Conservation (phyloP, 2,329 filamentous ascomycete genomes). For the Leptographium wingfieldii region DNA sequence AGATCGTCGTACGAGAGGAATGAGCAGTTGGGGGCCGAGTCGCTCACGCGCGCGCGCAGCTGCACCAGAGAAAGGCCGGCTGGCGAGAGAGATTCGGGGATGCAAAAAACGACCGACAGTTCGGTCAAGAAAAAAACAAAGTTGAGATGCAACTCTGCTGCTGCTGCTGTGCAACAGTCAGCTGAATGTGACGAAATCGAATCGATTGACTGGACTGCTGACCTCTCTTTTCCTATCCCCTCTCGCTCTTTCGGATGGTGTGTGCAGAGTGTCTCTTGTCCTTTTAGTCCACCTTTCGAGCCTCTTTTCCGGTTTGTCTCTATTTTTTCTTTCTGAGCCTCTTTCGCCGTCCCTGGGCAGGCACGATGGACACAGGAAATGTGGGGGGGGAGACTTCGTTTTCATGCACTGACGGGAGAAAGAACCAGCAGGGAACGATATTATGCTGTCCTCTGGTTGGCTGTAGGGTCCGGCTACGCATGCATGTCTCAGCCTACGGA, state of each 20-base stretch:
- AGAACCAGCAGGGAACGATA: neutral
- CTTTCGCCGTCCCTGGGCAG: neutral
- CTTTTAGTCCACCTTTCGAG: neutral
- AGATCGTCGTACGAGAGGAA: too few species aligned
- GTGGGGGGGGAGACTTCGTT: too few species aligned
- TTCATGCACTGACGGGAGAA: neutral
- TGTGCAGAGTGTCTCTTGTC: neutral
- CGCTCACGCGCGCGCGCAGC: too few species aligned
- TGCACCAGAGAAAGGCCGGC: too few species aligned
- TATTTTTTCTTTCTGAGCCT: neutral
- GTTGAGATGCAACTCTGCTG: neutral
- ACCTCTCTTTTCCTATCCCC: neutral
- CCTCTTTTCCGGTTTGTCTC: neutral
- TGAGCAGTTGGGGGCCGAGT: too few species aligned
- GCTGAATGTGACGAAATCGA: neutral
- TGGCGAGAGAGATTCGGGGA: too few species aligned
- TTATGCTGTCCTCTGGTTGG: neutral
- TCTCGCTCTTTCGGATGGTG: neutral
- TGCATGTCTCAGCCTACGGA: neutral
- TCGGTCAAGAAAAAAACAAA: neutral
- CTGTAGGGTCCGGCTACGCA: neutral
- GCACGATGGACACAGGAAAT: neutral
- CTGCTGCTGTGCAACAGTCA: neutral
- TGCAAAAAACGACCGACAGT: neutral
- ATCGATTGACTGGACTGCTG: neutral